A percentile compares a stretch with the other conserved stretches of the same genome.
phyloP scores from a whole-genome alignment of 2,329 filamentous ascomycete genomes.

The Penicillium polonicum region DNA sequence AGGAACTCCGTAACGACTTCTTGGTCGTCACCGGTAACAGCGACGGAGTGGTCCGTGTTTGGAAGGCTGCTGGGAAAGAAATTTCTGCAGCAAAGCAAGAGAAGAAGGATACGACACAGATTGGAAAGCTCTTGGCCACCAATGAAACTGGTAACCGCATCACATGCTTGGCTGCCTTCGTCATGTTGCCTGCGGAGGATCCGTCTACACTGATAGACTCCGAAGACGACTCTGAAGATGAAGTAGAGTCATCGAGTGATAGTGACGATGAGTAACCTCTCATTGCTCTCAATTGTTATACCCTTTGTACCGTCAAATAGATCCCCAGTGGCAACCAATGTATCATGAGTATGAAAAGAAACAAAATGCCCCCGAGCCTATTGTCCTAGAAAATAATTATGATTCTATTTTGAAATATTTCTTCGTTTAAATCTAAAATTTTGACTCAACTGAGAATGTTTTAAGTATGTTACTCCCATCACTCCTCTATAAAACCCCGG shows the following conservation, averaged over 20 bases:
- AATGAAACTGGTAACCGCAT: slow-evolving; percentile 87
- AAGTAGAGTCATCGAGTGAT: slow-evolving; percentile 31
- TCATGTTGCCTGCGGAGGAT: slow-evolving; percentile 66
- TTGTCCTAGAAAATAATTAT: background rate
- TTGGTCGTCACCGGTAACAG: slow-evolving; percentile 75
- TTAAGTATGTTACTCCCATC: background rate
- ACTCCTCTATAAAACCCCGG: background rate
- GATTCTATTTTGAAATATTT: background rate
- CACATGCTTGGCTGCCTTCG: slow-evolving; percentile 81
- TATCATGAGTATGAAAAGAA: slow-evolving; percentile 14
- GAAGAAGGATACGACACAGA: slow-evolving; percentile 37
- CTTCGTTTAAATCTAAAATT: background rate
- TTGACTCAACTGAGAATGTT: background rate
- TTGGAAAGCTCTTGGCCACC: slow-evolving; percentile 69
- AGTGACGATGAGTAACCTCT: slow-evolving; percentile 30
- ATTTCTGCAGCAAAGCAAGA: slow-evolving; percentile 20
- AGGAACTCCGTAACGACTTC: slow-evolving; percentile 40
- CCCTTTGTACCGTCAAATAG: slow-evolving; percentile 24
- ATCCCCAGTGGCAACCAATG: slow-evolving; percentile 11
- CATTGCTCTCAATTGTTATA: slow-evolving; percentile 21
- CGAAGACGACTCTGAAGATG: slow-evolving; percentile 48
- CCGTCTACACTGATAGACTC: slow-evolving; percentile 61
- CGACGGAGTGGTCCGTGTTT: slow-evolving; percentile 80
- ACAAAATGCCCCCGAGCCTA: background rate
- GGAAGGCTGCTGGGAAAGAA: slow-evolving; percentile 55